Evolutionary conservation across 2,329 filamentous ascomycete species (phyloP), one percentile per base, ranked within the genome.

Genomic region (Exophiala aquamarina): DNA sequence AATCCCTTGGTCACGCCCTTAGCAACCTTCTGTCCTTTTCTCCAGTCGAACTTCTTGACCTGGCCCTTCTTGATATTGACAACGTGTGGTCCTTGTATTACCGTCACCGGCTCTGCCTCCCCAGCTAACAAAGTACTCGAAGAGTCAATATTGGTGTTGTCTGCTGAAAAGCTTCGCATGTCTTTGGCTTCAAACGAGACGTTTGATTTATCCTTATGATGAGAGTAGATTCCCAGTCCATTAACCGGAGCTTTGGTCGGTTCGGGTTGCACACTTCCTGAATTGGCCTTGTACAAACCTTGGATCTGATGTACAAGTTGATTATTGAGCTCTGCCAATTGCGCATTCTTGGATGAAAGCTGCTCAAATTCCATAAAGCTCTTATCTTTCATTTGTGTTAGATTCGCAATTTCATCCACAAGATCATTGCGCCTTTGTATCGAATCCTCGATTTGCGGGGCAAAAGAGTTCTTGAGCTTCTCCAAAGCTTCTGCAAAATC

Each of bases 1-100:
- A 97, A 83, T 42, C 91, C 90, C 73, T 96, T 96, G 52, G 87
- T 87, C 41, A 97, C 87, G 63, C 91, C 92, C 68, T 96, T 95
- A 20, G 91, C 91, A 60, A 97, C 85, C 46, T 88, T 91, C 70
- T 95, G 92, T 31, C 90, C 90, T 74, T 94, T 95, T 78, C 96
- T 95, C 91, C 93, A 97, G 71, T 95, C 95, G 71, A 96, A 96
- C 67, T 96, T 97, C 73, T 90, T 95, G 44, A 86, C 83, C 64
- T 95, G 90, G 21, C 87, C 90, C 71, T 96, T 97, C 60, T 90
- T 84, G 54, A 97, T 94, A 61, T 93, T 94, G 51, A 97, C 87
- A 26, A 97, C 87, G 51, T 95, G 93, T n/a, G 93, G 91, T 2
- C 89, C 87, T 20, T 83, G 76, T 54, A 82, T 66, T 39, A 85